These are phyloP conservation scores for Calonectria pseudoturangicola DNA, from an alignment of 2,329 filamentous ascomycete species.

Conservation along the genomic window DNA sequence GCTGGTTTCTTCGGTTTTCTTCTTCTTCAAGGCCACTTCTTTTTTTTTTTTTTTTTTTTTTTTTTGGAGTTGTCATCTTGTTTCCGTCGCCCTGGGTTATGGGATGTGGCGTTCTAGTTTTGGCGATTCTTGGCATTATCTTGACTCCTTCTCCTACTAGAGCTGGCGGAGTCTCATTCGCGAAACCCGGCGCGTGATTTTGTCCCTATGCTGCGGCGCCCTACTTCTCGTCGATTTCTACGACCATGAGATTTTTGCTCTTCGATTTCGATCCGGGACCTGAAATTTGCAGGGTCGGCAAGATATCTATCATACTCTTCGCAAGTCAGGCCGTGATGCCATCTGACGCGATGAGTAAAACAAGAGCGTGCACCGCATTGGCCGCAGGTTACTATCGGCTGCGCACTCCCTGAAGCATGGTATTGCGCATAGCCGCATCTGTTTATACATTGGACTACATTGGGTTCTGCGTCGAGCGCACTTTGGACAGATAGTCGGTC, in stretches of 20 bases:
- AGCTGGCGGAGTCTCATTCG: too few relatives aligned
- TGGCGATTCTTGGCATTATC: neutral
- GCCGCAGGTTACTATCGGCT: conserved; percentile 11
- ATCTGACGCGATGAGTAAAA: conserved; percentile 6
- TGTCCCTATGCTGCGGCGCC: neutral
- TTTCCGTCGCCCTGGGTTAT: neutral
- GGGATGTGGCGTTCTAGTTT: too few relatives aligned
- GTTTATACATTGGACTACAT: neutral
- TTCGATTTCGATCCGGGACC: conserved; percentile 2
- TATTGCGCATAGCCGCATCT: conserved; percentile 6
- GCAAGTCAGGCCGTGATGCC: conserved; percentile 12
- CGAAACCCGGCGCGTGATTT: too few relatives aligned
- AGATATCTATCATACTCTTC: conserved; percentile 8
- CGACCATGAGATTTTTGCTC: neutral
- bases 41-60: neutral
- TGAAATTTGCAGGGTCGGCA: conserved; percentile 1
- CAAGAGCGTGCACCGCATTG: conserved; percentile 6
- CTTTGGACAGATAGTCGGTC: conserved; percentile 13
- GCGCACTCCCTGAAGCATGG: neutral
- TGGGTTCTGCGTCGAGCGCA: neutral
- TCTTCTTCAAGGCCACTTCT: neutral
- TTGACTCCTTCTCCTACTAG: neutral
- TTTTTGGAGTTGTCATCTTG: neutral
- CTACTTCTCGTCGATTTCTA: neutral
- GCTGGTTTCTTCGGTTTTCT: conserved; percentile 3